Evolutionary conservation across 2,329 filamentous ascomycete genomes (phyloP), one percentile per base, ranked within the genome.

Genomic region (Hypoxylon rubiginosum): DNA sequence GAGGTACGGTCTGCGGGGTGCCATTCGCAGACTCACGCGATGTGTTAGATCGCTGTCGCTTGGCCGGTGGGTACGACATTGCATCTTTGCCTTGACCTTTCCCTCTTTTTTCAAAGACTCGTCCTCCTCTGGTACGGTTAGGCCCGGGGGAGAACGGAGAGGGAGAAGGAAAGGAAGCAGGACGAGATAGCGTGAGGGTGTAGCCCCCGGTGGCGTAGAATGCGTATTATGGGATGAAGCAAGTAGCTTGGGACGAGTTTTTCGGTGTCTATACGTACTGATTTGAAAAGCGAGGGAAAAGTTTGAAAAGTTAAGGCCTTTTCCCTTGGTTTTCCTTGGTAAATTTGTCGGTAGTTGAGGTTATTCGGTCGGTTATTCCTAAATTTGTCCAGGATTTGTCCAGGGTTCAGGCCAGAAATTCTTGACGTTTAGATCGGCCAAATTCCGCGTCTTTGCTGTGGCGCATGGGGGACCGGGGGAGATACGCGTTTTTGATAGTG

Each of bases 11-110:
- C 63, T 76, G 76, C 51, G 76, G 75, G 66, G 72, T 73, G 58
- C 59, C 62, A 70, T 75, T 76, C 71, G 68, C 70, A 39, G 74
- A 73, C 53, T 78, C 75, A 72, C 72, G 71, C 63, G 75, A 77
- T 59, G 75, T 77, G 62, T 76, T 73, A 59, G 75, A 77, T 74
- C 75, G 73, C 70, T 76, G 74, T 73, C 75, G 73, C 71, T 77
- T 77, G 45, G 73, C 64, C 67, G 74, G 72, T 73, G 71, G 72
- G 73, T 74, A 77, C 71, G 73, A 75, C 75, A 76, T 75, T 71
- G 73, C 73, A 74, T 70, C 39, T 70, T 69, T 59, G 62, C 65
- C 57, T 61, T 53, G 45, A 36, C 48, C 53, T 52, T 56, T 43
- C 58, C 46, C 51, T 54, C 8, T 10, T 19, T 48, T 50, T 32